Percentiles rank a stretch among this genome's conserved stretches.
These are phyloP conservation scores for Dalbergia cochinchinensis DNA, from an alignment of 306 rosid genomes.

Conservation along the genomic window DNA sequence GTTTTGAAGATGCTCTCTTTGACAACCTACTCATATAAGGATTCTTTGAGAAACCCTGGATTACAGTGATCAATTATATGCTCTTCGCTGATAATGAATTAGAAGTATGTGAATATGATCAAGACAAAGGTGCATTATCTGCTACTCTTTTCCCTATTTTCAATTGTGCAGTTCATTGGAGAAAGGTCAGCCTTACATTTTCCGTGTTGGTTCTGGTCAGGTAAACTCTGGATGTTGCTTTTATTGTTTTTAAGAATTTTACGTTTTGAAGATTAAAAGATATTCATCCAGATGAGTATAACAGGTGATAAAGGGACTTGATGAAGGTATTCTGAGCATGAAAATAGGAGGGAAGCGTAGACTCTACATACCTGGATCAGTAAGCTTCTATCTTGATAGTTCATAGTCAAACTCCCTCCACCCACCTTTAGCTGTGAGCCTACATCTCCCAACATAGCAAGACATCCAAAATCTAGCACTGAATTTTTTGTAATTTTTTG, in stretches of 20 bases:
- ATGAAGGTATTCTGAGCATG: constrained; percentile 93
- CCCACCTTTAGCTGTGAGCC: background rate
- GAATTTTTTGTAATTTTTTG: background rate
- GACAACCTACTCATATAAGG: constrained; percentile 17
- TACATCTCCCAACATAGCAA: background rate
- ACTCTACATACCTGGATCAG: constrained; percentile 89
- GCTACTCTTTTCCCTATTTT: constrained; percentile 10
- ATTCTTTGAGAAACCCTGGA: constrained; percentile 12
- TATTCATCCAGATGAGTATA: constrained; percentile 45
- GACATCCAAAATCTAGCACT: constrained; percentile 23
- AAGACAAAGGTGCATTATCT: constrained; percentile 35
- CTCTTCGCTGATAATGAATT: constrained; percentile 26
- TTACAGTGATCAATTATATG: constrained; percentile 31
- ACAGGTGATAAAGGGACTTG: constrained; percentile 98
- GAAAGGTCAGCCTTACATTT: constrained; percentile 81
- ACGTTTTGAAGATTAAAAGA: constrained; percentile 32
- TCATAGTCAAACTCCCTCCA: constrained; percentile 19
- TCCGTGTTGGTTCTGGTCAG: constrained; percentile 95
- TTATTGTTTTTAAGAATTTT: constrained; percentile 19
- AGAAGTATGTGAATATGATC: constrained; percentile 27
- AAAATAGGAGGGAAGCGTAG: constrained; percentile 93
- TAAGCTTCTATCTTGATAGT: constrained; percentile 57
- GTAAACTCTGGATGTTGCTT: constrained; percentile 49
- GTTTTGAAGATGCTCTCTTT: constrained; percentile 33
- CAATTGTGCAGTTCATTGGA: constrained; percentile 80